These are phyloP conservation scores for Neurospora sp. DNA, from an alignment of 495 filamentous ascomycete species.

Conservation along the genomic window DNA sequence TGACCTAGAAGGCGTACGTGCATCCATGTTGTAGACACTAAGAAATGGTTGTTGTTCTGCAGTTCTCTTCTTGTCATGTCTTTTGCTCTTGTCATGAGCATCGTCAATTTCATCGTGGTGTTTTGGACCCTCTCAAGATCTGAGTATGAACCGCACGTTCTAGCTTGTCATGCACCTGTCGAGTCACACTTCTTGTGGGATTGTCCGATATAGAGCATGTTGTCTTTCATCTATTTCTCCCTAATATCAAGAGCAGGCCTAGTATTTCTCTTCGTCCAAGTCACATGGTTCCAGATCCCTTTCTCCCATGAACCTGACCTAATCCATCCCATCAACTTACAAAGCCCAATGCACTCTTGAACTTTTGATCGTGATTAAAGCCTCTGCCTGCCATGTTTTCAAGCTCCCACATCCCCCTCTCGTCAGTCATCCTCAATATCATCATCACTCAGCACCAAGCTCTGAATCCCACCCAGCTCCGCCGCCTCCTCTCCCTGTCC, in stretches of 20 bases:
- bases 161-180: neutral
- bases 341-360: neutral
- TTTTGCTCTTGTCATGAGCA: neutral
- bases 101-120: neutral
- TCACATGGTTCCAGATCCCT: neutral
- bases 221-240: neutral
- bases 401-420: neutral
- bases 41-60: neutral
- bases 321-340: neutral
- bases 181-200: too few species aligned
- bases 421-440: constrained; percentile 81
- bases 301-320: neutral
- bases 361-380: rapidly evolving
- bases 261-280: neutral
- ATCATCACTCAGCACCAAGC: constrained; percentile 78
- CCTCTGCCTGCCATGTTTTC: neutral
- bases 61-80: neutral
- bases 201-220: too few species aligned
- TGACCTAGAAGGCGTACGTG: neutral
- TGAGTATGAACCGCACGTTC: neutral
- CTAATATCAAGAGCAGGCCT: neutral
- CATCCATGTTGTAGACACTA: neutral
- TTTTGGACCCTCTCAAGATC: neutral
- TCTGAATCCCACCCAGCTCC: constrained; percentile 41
- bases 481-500: constrained; percentile 15